Evolutionary conservation across 345 rosid species (phyloP).

Genomic region (Lumnitzera littorea): DNA sequence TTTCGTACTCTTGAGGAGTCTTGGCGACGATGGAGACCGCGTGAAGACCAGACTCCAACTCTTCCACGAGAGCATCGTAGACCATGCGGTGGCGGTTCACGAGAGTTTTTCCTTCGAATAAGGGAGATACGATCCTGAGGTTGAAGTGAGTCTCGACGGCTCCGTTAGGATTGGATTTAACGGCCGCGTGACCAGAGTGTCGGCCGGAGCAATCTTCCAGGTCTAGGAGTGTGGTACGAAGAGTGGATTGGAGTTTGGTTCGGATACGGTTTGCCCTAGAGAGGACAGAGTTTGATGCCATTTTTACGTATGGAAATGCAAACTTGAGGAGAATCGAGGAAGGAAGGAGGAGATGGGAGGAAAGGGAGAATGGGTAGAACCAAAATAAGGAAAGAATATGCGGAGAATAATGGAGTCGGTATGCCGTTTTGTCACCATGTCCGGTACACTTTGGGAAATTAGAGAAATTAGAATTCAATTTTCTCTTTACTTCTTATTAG

Average conservation of each 20-base stretch:
- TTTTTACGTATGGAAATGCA: no score
- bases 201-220: slow-evolving; percentile 68
- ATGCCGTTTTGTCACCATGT: no score
- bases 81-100: slow-evolving; percentile 54
- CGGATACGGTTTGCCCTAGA: slow-evolving; percentile 36
- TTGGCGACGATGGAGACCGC: slow-evolving; percentile 58
- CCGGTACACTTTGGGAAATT: no score
- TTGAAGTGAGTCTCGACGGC: slow-evolving; percentile 52
- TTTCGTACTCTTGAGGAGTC: slow-evolving; percentile 31
- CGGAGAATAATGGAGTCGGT: no score
- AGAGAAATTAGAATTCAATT: no score
- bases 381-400: no score
- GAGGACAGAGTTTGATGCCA: slow-evolving; percentile 19
- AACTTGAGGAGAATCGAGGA: no score
- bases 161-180: slow-evolving; percentile 21
- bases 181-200: slow-evolving; percentile 65
- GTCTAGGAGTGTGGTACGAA: slow-evolving; percentile 34
- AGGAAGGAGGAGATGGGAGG: no score
- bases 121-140: slow-evolving; percentile 39
- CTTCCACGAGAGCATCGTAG: slow-evolving; percentile 42
- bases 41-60: slow-evolving; percentile 44
- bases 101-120: slow-evolving; percentile 37
- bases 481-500: no score
- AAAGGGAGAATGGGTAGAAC: no score
- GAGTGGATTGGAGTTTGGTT: slow-evolving; percentile 27